Conservation (phyloP, 805 yeast genomes). For the Cyberlindnera lachancei region DNA sequence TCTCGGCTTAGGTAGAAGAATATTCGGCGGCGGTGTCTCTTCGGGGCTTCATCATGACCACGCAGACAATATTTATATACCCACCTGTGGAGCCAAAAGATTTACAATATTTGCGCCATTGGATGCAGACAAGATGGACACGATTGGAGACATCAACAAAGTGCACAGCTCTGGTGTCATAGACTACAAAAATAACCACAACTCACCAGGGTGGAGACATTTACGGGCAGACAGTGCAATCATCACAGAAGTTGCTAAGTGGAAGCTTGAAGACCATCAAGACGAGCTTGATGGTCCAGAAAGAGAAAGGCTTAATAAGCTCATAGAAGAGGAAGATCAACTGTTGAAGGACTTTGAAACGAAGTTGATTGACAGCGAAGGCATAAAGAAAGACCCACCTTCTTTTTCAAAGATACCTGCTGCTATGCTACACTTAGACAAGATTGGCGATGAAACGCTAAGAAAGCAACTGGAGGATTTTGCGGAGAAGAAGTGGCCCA, state of each 20-base stretch:
- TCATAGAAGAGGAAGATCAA: slow-evolving; percentile 25
- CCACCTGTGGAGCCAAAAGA: slow-evolving; percentile 52
- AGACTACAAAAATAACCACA: slow-evolving; percentile 46
- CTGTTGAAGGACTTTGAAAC: slow-evolving; percentile 11
- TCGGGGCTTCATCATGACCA: slow-evolving; percentile 79
- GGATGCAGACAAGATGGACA: slow-evolving; percentile 50
- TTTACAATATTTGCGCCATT: slow-evolving; percentile 62
- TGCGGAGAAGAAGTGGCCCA: slow-evolving; percentile 40
- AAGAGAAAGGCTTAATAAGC: slow-evolving; percentile 16
- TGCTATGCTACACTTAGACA: slow-evolving; percentile 50
- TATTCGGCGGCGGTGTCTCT: slow-evolving; percentile 55
- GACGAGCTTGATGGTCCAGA: slow-evolving; percentile 19
- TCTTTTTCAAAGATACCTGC: slow-evolving; percentile 64
- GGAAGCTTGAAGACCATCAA: slow-evolving; percentile 32
- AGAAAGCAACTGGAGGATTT: slow-evolving; percentile 26
- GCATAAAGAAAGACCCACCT: slow-evolving; percentile 47
- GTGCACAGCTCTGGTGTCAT: slow-evolving; percentile 59
- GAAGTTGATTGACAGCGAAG: slow-evolving; percentile 11
- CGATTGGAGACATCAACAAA: slow-evolving; percentile 53
- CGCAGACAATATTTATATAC: slow-evolving; percentile 66
- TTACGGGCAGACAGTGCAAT: slow-evolving; percentile 59
- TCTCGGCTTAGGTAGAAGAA: slow-evolving; percentile 42
- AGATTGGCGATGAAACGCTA: slow-evolving; percentile 28
- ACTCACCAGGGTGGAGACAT: slow-evolving; percentile 57
- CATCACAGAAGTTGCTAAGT: slow-evolving; percentile 38